Evolutionary conservation across 495 filamentous ascomycete genomes (phyloP), one percentile per base, ranked within the genome.

Genomic region (Sporormia fimetaria): DNA sequence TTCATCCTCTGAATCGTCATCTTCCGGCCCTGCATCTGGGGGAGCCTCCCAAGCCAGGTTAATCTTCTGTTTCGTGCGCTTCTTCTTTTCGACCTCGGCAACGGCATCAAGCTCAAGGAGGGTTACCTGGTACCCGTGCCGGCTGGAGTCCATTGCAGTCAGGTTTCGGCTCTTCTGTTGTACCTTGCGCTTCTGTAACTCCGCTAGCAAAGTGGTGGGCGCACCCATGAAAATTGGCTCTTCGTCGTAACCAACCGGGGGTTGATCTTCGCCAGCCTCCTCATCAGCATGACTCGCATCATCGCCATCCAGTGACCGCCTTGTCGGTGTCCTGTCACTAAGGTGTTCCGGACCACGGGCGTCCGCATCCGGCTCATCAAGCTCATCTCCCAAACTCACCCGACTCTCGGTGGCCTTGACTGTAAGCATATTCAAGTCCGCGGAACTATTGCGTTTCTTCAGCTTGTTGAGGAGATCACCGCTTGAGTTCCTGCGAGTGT

Each of bases 1-100:
- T 42, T 84, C 80, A 35, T 77, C 73, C 5, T 74, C 69, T 7
- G 63, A 63, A 16, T 57, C 49, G 17, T 76, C 73, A 6, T 61
- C 67, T 12, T 67, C 57, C 18, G 62, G 62, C 7, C 55, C 54
- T 5, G 56, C 48, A 22, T 57, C 57, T 21, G 67, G 59, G 5
- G 75, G 73, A 41, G 80, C 76, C 58, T 95, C 86, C 90, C 92
- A 98, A 4, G 92, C 90, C 8, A 98, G 69, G 40, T 81, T 78
- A 1, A 92, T 75, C 29, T 76, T 78, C 55, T 82, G 80, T 32
- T 74, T 68, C 40, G 79, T 71, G 31, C 90, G 71, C 21, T 79
- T 65, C 32, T 81, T 76, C 54, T 79, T 81, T 55, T 92, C 79
- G 35, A 87, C 71, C 63, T 96, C 81, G 27, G 83, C 85, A 18